Evolutionary conservation across 2,329 filamentous ascomycete species (phyloP), one percentile per base, ranked within the genome.

Genomic region (Neofusicoccum laricinum): DNA sequence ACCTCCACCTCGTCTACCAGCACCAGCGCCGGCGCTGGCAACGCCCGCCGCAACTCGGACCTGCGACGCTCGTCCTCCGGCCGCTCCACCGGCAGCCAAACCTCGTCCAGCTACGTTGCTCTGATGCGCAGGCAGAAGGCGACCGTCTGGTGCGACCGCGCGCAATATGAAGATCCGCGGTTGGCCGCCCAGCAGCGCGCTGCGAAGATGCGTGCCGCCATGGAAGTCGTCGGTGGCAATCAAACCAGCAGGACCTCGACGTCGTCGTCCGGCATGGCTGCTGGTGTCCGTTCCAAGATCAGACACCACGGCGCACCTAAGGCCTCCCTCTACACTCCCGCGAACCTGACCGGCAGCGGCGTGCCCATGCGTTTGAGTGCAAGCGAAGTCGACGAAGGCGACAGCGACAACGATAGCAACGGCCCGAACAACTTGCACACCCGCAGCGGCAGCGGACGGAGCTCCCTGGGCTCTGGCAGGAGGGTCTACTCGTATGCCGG

Each of bases 41-140:
- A 72, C 53, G 76, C 77, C 66, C 78, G 79, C 69, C 77, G 76
- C 69, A 76, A 86, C 83, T 69, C 85, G 80, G 67, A 83, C 81
- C 74, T 76, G 55, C 88, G 90, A 66, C 87, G 93, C 69, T 96
- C 92, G 32, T 91, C 88, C 34, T 96, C 92, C 3, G 90, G 90
- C 59, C 88, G 92, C 71, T 96, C 92, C 21, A 86, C 84, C 67
- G 81, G 81, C 51, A 72, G 76, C 21, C 82, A 81, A 63, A 81
- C 80, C 57, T 75, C 90, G 1, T 84, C 84, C n/a, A 89, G 92
- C 68, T 99, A 99, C 77, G 95, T 99, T 59, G 93, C 95, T 40
- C 84, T 97, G n/a, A 89, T 99, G 80, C 88, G 95, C 67, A 94
- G 93, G 76, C 95, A 99, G 79, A 98, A 98, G 77, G 95, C 93